Evolutionary conservation across 768 basidiomycete genomes (phyloP), one percentile per base, ranked within the genome.

Genomic region (Austroboletus eburneus): DNA sequence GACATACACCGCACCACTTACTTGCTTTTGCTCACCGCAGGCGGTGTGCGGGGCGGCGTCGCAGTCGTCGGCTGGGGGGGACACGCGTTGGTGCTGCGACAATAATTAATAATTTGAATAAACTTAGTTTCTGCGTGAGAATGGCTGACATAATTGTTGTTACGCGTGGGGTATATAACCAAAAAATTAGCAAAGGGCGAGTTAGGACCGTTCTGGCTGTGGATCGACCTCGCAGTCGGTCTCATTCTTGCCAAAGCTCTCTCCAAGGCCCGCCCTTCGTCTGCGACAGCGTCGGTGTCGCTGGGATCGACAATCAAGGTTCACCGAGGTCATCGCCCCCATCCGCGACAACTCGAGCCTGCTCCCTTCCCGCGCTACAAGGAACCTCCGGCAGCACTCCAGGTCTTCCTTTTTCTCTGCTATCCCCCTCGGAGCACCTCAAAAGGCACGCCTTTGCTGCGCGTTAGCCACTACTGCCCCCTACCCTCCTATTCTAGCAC

Each of bases 371-470:
- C 46, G 49, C 42, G 52, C 55, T 54, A 52, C 51, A 52, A 57
- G 57, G 48, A 52, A 41, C 47, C 49, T 47, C 55, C 43, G 45
- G 41, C 46, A 44, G 49, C 37, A 41, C 22, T 42, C 48, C 54
- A 61, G 52, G 57, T 58, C 57, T 32, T 43, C 30, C 42, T 21
- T 47, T 27, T 49, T 42, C 51, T 56, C 58, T 62, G 58, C 57
- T 61, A 60, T 55, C 60, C 56, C 41, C 61, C 56, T 27, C 54
- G 61, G 64, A 66, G 57, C 66, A 59, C 55, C 55, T 57, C 62
- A 89, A 90, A 89, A 89, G 86, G 86, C 86, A 77, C 87, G 87
- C 87, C 87, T 91, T 90, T 76, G 84, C 75, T 89, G 87, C 76
- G 87, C 87, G 87, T 91, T 75, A 73, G 86, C 86, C 87, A 78